These are phyloP conservation scores for Chaetomium globosum DNA, from an alignment of 2,329 filamentous ascomycete genomes.

Conservation along the genomic window DNA sequence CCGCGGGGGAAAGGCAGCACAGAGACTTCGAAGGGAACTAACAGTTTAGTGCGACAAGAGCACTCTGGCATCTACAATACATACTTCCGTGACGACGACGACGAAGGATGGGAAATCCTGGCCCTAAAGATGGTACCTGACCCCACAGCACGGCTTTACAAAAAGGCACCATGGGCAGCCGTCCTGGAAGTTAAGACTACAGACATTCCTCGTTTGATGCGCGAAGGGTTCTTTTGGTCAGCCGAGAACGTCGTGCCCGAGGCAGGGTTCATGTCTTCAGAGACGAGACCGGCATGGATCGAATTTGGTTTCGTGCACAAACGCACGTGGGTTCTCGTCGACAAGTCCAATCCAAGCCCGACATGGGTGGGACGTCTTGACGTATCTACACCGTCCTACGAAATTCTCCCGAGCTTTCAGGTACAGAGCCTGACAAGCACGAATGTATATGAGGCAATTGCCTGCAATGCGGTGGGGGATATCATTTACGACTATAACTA, in stretches of 20 bases:
- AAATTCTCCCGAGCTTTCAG: neutral
- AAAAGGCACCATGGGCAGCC: neutral
- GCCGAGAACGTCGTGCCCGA: conserved; percentile 10
- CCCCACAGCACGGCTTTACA: neutral
- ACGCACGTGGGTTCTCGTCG: conserved; percentile 3
- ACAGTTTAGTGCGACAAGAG: neutral
- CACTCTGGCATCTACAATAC: neutral
- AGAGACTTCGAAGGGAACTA: too few species aligned
- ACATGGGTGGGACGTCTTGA: neutral
- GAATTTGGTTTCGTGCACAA: neutral
- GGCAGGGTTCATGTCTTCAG: neutral
- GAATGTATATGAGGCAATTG: neutral
- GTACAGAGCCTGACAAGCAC: neutral
- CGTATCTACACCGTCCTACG: neutral
- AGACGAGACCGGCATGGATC: neutral
- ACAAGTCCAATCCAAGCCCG: neutral
- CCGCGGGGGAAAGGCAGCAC: too few species aligned
- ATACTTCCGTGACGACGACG: neutral
- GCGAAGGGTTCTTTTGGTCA: conserved; percentile 11
- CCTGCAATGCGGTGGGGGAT: neutral
- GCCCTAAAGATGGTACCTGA: neutral
- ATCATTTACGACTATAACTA: neutral
- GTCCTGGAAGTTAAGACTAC: neutral
- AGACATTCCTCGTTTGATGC: neutral
- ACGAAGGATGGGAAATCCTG: neutral